These are phyloP conservation scores for Calonectria montana DNA, from an alignment of 2,329 filamentous ascomycete genomes.

Conservation along the genomic window DNA sequence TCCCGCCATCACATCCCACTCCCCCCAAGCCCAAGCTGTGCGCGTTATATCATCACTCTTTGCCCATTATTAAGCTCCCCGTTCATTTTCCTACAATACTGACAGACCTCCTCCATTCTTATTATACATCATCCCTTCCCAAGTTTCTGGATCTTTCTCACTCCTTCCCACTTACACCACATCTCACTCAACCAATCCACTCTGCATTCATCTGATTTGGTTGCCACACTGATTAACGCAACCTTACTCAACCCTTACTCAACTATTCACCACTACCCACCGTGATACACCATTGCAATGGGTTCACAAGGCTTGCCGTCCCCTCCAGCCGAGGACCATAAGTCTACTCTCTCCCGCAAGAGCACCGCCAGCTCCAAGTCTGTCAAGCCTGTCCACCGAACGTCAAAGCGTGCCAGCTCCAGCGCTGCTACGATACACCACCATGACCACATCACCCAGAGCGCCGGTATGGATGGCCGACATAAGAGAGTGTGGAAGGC, in stretches of 20 bases:
- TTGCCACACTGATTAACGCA: neutral
- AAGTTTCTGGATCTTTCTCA: slow-evolving; percentile 29
- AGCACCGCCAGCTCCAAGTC: slow-evolving; percentile 56
- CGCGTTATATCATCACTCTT: slow-evolving; percentile 31
- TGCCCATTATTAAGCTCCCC: slow-evolving; percentile 43
- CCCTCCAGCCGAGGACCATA: slow-evolving; percentile 62
- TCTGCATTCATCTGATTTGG: slow-evolving; percentile 11
- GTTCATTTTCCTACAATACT: slow-evolving; percentile 26
- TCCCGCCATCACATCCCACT: slow-evolving; percentile 11
- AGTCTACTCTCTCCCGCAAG: slow-evolving; percentile 51
- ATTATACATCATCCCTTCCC: slow-evolving; percentile 38
- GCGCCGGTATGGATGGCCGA: slow-evolving; percentile 60
- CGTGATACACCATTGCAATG: slow-evolving; percentile 53
- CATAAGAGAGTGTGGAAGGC: slow-evolving; percentile 76
- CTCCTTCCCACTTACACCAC: slow-evolving; percentile 30
- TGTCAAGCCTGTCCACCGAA: slow-evolving; percentile 62
- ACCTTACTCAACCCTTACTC: neutral
- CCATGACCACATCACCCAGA: slow-evolving; percentile 50
- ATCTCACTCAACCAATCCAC: slow-evolving; percentile 4
- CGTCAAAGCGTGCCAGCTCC: slow-evolving; percentile 61
- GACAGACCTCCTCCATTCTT: slow-evolving; percentile 19
- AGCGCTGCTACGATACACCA: slow-evolving; percentile 49
- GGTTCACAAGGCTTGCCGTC: slow-evolving; percentile 61
- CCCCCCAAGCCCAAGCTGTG: slow-evolving; percentile 25
- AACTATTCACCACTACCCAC: slow-evolving; percentile 16